Evolutionary conservation across 108 stramenopile genomes (phyloP), one percentile per base, ranked within the genome.

Genomic region (Cyclotella choctawhatcheeana): DNA sequence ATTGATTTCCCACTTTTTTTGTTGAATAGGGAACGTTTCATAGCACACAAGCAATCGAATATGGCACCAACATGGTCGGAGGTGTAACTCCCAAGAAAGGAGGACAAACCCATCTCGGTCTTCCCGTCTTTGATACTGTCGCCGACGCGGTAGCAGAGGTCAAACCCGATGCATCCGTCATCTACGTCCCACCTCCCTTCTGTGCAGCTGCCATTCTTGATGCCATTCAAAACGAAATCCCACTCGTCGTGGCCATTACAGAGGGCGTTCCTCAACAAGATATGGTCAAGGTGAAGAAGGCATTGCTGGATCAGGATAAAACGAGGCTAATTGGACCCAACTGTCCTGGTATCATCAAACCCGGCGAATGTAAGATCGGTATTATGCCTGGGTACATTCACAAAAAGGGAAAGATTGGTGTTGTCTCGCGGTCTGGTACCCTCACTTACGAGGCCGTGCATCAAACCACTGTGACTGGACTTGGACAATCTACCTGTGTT

Each of bases 301-400:
- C 88, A 37, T 78, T 99, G 43, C 79, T 75, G 47, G 69, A 58
- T 25, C 95, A 97, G 69, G 82, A 79, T 35, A 84, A 81, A 29
- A 97, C 98, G 12, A 82, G 99, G 18, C 83, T 99, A 45, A 97
- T 99, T 67, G 99, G 99, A 16, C 99, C 99, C 53, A 99, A 99
- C 87, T 99, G 99, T 85, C 99, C 99, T 20, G 97, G 98, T 63
- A 99, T 99, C 74, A 99, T 99, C 94, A 99, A 99, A 84, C 98
- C 99, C 0, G 97, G 93, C 25, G 99, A 98, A 85, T 98, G 96
- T 85, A 99, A 99, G 84, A 97, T 99, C 66, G 99, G 99, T 32
- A 99, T 99, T 89, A 99, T 99, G 99, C 99, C 99, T 43, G 99
- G 99, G 60, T 97, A 98, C 88, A 99, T 99, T 86, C 99, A 99